Evolutionary conservation across 2,329 filamentous ascomycete genomes (phyloP).

Genomic region (Penicillium corylophilum): DNA sequence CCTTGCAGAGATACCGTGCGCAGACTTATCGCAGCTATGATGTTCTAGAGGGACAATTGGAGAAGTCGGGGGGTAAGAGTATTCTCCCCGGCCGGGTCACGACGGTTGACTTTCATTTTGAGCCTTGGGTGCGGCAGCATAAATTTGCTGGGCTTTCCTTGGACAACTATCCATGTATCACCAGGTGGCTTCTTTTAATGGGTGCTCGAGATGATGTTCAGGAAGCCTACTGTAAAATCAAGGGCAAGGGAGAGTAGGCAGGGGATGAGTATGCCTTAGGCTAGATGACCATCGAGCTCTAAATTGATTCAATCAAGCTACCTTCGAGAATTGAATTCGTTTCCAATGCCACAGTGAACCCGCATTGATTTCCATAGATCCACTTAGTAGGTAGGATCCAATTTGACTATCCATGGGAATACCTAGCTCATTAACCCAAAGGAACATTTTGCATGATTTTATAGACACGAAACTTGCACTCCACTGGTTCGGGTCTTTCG

Average conservation of each 20-base stretch:
- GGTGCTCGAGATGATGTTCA: conserved; percentile 39
- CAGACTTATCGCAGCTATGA: conserved; percentile 45
- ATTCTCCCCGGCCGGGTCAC: conserved; percentile 38
- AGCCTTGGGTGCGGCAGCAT: conserved; percentile 43
- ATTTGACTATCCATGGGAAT: no score
- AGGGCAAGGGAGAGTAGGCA: conserved; percentile 3
- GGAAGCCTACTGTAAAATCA: conserved; percentile 40
- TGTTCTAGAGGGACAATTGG: conserved; percentile 44
- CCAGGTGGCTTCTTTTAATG: conserved; percentile 41
- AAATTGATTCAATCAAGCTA: no score
- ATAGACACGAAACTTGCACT: no score
- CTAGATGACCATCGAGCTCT: no score
- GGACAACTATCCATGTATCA: conserved; percentile 41
- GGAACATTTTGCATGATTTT: no score
- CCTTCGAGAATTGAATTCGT: no score
- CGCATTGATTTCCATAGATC: no score
- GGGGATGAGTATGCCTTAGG: no score
- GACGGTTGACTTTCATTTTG: conserved; percentile 45
- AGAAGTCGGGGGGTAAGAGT: conserved; percentile 38
- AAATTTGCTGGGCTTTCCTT: conserved; percentile 41
- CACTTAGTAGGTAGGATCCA: no score
- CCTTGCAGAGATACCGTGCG: conserved; percentile 39
- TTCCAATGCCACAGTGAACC: no score
- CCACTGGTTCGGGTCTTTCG: no score
- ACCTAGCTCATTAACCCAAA: no score